Conservation (phyloP, 257 asterid species). For the Nyctanthes arbortristis region DNA sequence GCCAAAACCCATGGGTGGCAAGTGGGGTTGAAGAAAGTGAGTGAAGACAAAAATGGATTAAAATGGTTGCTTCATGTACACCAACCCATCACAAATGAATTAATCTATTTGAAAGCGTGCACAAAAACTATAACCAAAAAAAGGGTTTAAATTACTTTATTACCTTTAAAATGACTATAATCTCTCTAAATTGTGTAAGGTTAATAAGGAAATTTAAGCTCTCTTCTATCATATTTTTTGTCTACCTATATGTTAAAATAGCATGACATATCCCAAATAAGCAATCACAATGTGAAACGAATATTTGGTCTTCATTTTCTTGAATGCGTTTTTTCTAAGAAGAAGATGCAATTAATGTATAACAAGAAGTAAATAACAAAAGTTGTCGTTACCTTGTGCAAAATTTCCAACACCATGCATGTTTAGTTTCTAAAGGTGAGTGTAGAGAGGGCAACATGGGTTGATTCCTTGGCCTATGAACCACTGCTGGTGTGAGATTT, state of each 20-base stretch:
- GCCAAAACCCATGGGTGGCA: not conserved
- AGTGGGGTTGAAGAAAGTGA: slow-evolving; percentile 36
- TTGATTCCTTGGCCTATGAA: not conserved
- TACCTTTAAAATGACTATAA: too few relatives aligned
- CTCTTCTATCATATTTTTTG: too few relatives aligned
- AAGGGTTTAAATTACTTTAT: not conserved
- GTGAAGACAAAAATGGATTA: slow-evolving; percentile 12
- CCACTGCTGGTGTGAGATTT: not conserved
- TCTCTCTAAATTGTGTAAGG: too few relatives aligned
- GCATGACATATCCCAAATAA: slow-evolving; percentile 25
- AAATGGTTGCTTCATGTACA: slow-evolving; percentile 14
- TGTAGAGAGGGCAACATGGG: too few relatives aligned
- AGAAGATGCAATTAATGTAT: slow-evolving; percentile 12
- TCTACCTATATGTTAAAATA: not conserved
- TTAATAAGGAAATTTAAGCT: too few relatives aligned
- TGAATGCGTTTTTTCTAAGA: slow-evolving; percentile 17
- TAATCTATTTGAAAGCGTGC: too few relatives aligned
- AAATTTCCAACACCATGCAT: slow-evolving; percentile 30
- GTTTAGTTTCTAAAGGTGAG: slow-evolving; percentile 22
- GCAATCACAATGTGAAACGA: slow-evolving; percentile 25
- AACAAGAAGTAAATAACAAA: slow-evolving; percentile 36
- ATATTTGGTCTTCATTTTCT: slow-evolving; percentile 32
- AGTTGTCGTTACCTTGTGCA: slow-evolving; percentile 17
- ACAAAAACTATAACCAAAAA: not conserved
- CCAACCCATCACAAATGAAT: not conserved